Base-by-base conservation (phyloP, 2,329 filamentous ascomycete genomes). In the Leptographium wingfieldii region DNA sequence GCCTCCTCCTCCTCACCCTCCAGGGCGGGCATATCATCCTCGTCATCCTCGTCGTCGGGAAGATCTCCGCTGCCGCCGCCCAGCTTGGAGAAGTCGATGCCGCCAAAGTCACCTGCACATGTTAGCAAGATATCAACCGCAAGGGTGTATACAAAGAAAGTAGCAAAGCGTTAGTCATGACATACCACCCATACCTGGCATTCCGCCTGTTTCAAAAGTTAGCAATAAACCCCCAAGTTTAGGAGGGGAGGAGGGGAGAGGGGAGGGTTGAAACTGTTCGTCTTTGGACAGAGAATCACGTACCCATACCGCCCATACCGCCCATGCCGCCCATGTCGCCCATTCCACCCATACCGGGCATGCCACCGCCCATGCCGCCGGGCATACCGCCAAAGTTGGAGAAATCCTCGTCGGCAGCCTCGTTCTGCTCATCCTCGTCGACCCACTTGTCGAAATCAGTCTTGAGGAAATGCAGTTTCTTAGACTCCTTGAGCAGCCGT, bases 381-480 rank as follows among this genome's bases (percentile, higher is more conserved):
- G 59, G 57, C 59, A 60, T 59, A 65, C 83, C 83, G 61, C 80
- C 83, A 67, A 83, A 85, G 71, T 84, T 79, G 65, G 81, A 82
- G 67, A 85, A 76, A 73, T 96, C 92, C 60, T 95, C 91, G 65
- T 95, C 90, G 56, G 83, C 79, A 62, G 83, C 86, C 75, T 90
- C 91, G 71, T 97, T 88, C 79, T 99, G 94, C 83, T 99, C 94
- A 72, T 99, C 92, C 83, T 96, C 90, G 68, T 96, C 92, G 69
- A 96, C 89, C 92, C 92, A 96, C 87, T 96, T 96, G 80, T 96
- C 92, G 69, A 99, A 99, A 78, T 99, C 88, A 65, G 94, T 97
- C 86, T 96, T 66, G 70, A 99, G 77, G 83, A 91, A 99, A 78
- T 97, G 94, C 59, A 89, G 77, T 80, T 90, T 96, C 81, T 90